These are phyloP conservation scores for Candida maris DNA, from an alignment of 805 yeast species.

Conservation along the genomic window DNA sequence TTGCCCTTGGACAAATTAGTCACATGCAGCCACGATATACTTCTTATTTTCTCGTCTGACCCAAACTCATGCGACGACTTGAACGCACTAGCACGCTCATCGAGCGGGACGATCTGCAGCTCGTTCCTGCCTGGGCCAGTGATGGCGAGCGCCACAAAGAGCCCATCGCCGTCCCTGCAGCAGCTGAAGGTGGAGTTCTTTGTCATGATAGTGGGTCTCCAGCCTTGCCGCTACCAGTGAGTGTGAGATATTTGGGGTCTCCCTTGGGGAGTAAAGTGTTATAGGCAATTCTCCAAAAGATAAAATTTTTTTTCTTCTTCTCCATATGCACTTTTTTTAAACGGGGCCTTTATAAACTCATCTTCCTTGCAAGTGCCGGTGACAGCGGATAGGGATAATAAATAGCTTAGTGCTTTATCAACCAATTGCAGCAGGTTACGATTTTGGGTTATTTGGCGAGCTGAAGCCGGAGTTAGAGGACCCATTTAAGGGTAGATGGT, in stretches of 20 bases:
- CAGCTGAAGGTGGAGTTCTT: constrained; percentile 16
- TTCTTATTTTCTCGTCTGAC: constrained; percentile 35
- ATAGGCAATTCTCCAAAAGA: not conserved
- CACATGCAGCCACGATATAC: constrained; percentile 35
- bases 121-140: constrained; percentile 45
- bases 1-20: not conserved
- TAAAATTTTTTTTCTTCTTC: constrained; percentile 2
- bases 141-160: constrained; percentile 31
- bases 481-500: constrained; percentile 2
- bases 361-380: too few relatives aligned
- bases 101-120: constrained; percentile 38
- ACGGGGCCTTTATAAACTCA: too few relatives aligned
- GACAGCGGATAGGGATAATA: too few relatives aligned
- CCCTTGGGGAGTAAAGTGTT: not conserved
- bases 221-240: too few relatives aligned
- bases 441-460: constrained; percentile 2
- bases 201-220: constrained; percentile 5
- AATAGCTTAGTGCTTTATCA: too few relatives aligned
- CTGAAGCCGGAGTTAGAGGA: constrained; percentile 10
- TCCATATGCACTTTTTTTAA: not conserved
- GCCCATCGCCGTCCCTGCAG: constrained; percentile 15
- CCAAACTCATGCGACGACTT: constrained; percentile 38
- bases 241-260: too few relatives aligned
- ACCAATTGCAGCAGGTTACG: too few relatives aligned
- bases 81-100: constrained; percentile 20